Base-by-base conservation (phyloP, 2,329 filamentous ascomycete species). In the Zasmidium cellare region DNA sequence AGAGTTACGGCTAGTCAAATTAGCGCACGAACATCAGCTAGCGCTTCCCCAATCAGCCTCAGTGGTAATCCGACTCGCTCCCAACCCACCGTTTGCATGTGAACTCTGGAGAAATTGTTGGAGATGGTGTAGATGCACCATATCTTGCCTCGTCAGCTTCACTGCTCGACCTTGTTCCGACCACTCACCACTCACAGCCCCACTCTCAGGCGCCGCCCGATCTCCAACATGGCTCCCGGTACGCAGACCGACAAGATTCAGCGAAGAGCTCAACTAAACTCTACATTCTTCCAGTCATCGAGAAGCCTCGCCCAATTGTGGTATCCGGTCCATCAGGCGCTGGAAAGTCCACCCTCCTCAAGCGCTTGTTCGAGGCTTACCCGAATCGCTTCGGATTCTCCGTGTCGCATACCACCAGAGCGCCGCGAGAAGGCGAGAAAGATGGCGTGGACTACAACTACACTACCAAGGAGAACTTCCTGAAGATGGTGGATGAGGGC, bases 401-500 rank as follows among this genome's bases (percentile, higher is more conserved):
- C 65, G 75, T 84, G 55, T 77, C 73, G 18, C 77, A 96, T 80
- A 97, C 92, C 7, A 96, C 92, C 24, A 88, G 92, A 38, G 67
- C 77, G 1, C 92, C 92, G 1, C 87, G 92, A 22, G 78, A 83
- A 2, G 89, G 88, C 69, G 92, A 97, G 77, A 69, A 84, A 64
- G 75, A 93, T 71, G 91, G 90, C 70, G 80, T 85, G 45, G 86
- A 96, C 75, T 97, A 97, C 81, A 85, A 91, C 80, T 96, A 88
- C 69, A 85, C 88, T 16, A 82, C 80, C 19, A 84, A 82, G 73
- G 82, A 84, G 9, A 80, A 81, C 2, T 96, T 96, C 71, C 77
- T 86, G 69, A 78, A 81, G 46, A 81, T 94, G 60, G 85, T 91
- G 55, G 79, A 75, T n/a, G 74, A 84, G 58, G 81, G 84, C 56